Percentiles rank a stretch among this genome's conserved stretches.
Conservation (phyloP, 2,329 filamentous ascomycete genomes). For the Nemania serpens region DNA sequence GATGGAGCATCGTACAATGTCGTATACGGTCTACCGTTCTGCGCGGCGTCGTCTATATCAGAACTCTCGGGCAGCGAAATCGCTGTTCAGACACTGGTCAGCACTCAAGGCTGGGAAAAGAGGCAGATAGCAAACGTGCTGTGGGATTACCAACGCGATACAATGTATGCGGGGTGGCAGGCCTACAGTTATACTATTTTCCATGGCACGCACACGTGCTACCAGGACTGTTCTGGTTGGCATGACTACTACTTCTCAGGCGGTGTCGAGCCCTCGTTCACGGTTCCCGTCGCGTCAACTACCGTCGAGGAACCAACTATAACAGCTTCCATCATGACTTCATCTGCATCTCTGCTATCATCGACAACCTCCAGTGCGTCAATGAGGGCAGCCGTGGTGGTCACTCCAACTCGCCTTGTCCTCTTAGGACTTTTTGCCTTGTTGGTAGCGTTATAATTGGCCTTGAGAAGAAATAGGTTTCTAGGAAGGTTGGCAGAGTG, state of each 20-base stretch:
- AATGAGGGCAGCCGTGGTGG: too few species aligned
- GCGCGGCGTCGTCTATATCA: neutral
- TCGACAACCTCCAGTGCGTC: too few species aligned
- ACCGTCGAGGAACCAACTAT: too few species aligned
- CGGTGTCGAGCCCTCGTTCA: too few species aligned
- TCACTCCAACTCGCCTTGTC: too few species aligned
- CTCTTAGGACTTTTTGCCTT: too few species aligned
- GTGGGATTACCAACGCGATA: neutral
- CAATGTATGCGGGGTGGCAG: neutral
- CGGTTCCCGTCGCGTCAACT: too few species aligned
- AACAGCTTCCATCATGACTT: too few species aligned
- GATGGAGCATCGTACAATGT: neutral
- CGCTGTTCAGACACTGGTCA: neutral
- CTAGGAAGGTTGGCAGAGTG: too few species aligned
- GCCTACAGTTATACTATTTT: neutral
- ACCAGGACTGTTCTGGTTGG: neutral
- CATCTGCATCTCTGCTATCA: too few species aligned
- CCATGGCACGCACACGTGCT: neutral
- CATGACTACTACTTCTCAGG: neutral
- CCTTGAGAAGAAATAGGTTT: too few species aligned
- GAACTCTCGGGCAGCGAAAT: neutral
- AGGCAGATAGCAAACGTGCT: neutral
- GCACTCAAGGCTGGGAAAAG: neutral
- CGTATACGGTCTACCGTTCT: neutral
- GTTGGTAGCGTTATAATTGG: too few species aligned